phyloP scores from a whole-genome alignment of 1,284 basidiomycete genomes.

The Tremellales sp. region DNA sequence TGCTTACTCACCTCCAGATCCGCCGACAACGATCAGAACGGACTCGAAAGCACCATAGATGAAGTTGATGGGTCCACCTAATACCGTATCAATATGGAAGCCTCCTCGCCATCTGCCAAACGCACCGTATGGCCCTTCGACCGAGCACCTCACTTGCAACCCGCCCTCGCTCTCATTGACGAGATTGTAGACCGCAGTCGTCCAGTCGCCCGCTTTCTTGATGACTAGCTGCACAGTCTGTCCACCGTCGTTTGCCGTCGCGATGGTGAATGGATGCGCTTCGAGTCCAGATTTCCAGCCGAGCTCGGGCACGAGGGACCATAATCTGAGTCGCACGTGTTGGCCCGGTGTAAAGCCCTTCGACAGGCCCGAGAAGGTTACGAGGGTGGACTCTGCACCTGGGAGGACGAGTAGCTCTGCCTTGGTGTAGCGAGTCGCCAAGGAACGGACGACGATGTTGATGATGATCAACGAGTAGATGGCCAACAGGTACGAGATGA shows the following conservation, averaged over 20 bases:
- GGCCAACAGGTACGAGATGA: slow-evolving; percentile 17
- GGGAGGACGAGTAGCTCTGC: slow-evolving; percentile 15
- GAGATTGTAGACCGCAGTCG: slow-evolving; percentile 3
- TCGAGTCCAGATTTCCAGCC: slow-evolving; percentile 4
- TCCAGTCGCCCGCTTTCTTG: slow-evolving; percentile 6
- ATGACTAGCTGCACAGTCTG: background rate
- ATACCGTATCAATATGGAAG: background rate
- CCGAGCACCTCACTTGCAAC: slow-evolving; percentile 2
- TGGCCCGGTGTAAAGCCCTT: slow-evolving; percentile 5
- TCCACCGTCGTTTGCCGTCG: background rate
- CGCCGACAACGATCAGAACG: slow-evolving; percentile 7
- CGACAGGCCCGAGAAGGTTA: slow-evolving; percentile 6
- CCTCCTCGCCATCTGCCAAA: background rate
- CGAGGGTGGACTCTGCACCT: slow-evolving; percentile 11
- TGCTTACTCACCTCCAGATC: slow-evolving; percentile 7
- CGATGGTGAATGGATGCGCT: slow-evolving; percentile 6
- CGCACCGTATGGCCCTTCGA: slow-evolving; percentile 10
- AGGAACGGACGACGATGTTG: slow-evolving; percentile 15
- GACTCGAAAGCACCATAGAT: slow-evolving; percentile 8
- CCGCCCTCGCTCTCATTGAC: background rate
- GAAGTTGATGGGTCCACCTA: slow-evolving; percentile 10
- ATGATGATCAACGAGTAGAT: slow-evolving; percentile 9
- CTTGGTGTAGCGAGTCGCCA: slow-evolving; percentile 13
- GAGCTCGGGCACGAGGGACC: slow-evolving; percentile 2
- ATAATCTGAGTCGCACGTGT: slow-evolving; percentile 7